A percentile compares a stretch with the other conserved stretches of the same genome.
phyloP scores from a whole-genome alignment of 768 basidiomycete genomes.

The Piloderma croceum region DNA sequence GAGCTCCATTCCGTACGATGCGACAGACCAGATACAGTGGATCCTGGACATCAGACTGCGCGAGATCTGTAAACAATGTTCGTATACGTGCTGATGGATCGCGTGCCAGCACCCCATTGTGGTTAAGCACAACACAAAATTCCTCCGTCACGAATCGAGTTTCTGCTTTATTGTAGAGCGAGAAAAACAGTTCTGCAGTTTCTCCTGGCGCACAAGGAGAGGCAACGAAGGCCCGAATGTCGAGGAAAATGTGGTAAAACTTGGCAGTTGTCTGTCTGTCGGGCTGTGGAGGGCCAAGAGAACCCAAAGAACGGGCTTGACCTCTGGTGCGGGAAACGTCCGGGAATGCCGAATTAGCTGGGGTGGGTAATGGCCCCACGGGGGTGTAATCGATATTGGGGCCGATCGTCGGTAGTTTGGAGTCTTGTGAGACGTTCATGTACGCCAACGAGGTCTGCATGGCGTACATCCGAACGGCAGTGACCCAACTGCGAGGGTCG shows the following conservation, averaged over 20 bases:
- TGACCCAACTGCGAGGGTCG: conserved; percentile 80
- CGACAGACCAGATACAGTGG: conserved; percentile 86
- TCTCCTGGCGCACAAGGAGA: conserved; percentile 88
- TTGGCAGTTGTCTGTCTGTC: conserved; percentile 47
- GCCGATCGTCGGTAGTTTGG: conserved; percentile 35
- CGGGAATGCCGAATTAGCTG: conserved; percentile 67
- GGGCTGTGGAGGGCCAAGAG: conserved; percentile 25
- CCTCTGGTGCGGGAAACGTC: conserved; percentile 34
- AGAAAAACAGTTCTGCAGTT: conserved; percentile 90
- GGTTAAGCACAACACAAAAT: conserved; percentile 82
- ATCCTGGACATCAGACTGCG: conserved; percentile 77
- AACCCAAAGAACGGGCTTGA: conserved; percentile 30
- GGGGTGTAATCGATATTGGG: conserved; percentile 43
- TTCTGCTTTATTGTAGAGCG: conserved; percentile 81
- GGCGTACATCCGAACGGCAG: conserved; percentile 85
- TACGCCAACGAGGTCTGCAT: conserved; percentile 84
- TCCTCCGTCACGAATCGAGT: conserved; percentile 91
- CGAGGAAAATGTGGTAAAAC: conserved; percentile 88
- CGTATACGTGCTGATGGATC: conserved; percentile 72
- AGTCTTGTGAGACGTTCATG: conserved; percentile 49
- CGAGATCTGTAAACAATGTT: conserved; percentile 88
- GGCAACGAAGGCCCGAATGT: conserved; percentile 88
- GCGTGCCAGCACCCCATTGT: conserved; percentile 83
- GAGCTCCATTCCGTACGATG: conserved; percentile 80
- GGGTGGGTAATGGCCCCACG: conserved; percentile 47